phyloP scores from a whole-genome alignment of 257 asterid species.

The Leptodermis oblonga region DNA sequence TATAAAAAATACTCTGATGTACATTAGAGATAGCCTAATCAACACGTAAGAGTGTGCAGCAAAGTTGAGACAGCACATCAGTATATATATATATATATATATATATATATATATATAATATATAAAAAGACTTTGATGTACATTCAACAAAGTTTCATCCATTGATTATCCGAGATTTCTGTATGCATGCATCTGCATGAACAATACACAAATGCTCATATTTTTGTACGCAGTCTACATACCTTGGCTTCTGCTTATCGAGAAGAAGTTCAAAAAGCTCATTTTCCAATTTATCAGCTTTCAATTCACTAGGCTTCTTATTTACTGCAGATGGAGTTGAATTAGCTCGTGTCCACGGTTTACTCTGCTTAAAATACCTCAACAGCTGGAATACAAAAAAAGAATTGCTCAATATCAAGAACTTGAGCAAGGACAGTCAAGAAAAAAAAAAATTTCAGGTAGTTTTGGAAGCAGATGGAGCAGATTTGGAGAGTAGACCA shows the following conservation, averaged over 20 bases:
- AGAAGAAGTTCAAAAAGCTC: conserved; percentile 43
- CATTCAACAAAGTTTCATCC: not conserved
- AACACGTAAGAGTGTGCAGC: too few relatives aligned
- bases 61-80: too few relatives aligned
- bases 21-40: too few relatives aligned
- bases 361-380: conserved; percentile 40
- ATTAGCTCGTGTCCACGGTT: conserved; percentile 59
- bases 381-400: conserved; percentile 44
- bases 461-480: not conserved
- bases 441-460: not conserved
- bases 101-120: too few relatives aligned
- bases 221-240: conserved; percentile 14
- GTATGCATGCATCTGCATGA: not conserved
- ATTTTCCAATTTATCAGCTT: conserved; percentile 46
- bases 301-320: conserved; percentile 43
- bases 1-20: not conserved
- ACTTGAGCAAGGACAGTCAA: not conserved
- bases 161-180: too few relatives aligned
- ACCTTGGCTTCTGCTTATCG: conserved; percentile 53
- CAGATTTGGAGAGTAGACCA: not conserved
- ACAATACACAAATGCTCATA: not conserved
- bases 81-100: too few relatives aligned
- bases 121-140: not conserved
- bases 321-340: conserved; percentile 34
- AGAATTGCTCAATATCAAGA: not conserved